Conservation (phyloP, 345 rosid species). For the Salix udensis region DNA sequence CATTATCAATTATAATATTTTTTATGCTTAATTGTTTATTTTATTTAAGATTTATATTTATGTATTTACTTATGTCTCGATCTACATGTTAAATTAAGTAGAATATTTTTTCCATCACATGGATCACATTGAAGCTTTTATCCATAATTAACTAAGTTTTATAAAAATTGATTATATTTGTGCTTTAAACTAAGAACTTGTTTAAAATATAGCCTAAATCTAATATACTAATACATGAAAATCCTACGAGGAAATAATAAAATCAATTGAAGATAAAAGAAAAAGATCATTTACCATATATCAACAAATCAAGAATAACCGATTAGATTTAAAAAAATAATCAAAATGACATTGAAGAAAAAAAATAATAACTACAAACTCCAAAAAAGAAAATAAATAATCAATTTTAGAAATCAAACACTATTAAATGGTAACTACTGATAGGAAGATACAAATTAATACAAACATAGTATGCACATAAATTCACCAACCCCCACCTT, state of each 20-base stretch:
- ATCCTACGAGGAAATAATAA: not conserved
- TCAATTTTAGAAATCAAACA: not conserved
- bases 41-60: too few relatives aligned
- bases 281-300: not conserved
- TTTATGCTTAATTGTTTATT: too few relatives aligned
- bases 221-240: not conserved
- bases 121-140: not conserved
- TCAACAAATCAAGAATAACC: accelerated
- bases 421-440: not conserved
- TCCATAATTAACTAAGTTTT: not conserved
- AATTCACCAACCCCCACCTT: not conserved
- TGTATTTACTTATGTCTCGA: too few relatives aligned
- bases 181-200: not conserved
- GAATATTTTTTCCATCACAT: not conserved
- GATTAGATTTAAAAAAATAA: not conserved
- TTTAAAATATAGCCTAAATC: too few relatives aligned
- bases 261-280: not conserved
- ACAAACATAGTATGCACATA: not conserved
- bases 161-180: not conserved
- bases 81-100: not conserved
- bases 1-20: too few relatives aligned
- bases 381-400: not conserved
- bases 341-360: too few relatives aligned
- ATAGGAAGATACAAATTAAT: not conserved
- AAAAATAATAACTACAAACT: not conserved